A percentile compares a stretch with the other conserved stretches of the same genome.
These are phyloP conservation scores for Amaranthus hypochondriacus DNA, from an alignment of 148 eudicot genomes.

Conservation along the genomic window DNA sequence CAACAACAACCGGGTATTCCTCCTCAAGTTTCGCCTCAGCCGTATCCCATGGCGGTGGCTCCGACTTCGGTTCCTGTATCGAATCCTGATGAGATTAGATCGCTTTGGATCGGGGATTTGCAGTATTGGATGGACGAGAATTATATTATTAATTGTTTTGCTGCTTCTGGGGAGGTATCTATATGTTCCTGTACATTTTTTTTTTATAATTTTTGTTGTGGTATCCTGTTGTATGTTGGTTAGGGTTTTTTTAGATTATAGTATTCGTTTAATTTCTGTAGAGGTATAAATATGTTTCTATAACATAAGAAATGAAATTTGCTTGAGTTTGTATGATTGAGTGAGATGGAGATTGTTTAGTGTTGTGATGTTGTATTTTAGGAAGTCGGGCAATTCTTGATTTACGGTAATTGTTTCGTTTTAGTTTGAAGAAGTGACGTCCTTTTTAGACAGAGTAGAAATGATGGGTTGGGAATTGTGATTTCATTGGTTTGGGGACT, in stretches of 20 bases:
- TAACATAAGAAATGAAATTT: too few relatives aligned
- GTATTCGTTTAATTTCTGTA: too few relatives aligned
- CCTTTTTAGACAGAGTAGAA: too few relatives aligned
- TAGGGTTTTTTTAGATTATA: background rate
- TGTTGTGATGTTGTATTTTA: background rate
- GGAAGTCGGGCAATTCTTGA: background rate
- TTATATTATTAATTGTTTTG: slow-evolving; percentile 53
- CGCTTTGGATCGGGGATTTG: slow-evolving; percentile 96
- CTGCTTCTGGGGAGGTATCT: slow-evolving; percentile 65
- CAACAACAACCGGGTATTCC: slow-evolving; percentile 18
- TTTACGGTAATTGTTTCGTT: background rate
- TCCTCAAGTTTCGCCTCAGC: slow-evolving; percentile 28
- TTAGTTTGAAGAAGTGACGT: background rate
- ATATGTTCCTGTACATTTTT: background rate
- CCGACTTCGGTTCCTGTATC: slow-evolving; percentile 10
- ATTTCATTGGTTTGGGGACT: background rate
- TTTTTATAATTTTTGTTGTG: background rate
- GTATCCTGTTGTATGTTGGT: background rate
- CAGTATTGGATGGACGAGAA: slow-evolving; percentile 95
- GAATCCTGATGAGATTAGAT: slow-evolving; percentile 57
- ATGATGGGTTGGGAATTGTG: background rate
- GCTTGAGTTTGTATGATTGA: too few relatives aligned
- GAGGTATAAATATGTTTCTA: too few relatives aligned
- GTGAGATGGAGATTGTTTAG: background rate
- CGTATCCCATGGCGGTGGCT: slow-evolving; percentile 22